Conservation (phyloP, 2,329 filamentous ascomycete species). For the Dactylellina drechsleri region DNA sequence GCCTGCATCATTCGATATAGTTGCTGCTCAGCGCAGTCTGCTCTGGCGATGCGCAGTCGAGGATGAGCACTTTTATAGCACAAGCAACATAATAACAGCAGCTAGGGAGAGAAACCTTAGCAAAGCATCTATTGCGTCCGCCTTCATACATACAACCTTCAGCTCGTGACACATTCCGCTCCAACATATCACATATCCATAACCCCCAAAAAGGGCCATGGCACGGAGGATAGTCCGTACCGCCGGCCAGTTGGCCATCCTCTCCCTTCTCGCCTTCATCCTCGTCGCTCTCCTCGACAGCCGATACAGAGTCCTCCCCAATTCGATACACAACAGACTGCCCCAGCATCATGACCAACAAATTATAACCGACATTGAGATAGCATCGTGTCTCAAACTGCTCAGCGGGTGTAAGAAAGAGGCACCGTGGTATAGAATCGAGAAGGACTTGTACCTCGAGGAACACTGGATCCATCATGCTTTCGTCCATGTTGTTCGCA, state of each 20-base stretch:
- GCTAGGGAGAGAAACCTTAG: background rate
- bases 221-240: slow-evolving; percentile 64
- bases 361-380: slow-evolving; percentile 84
- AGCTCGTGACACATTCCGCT: slow-evolving; percentile 8
- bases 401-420: slow-evolving; percentile 73
- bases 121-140: slow-evolving; percentile 3
- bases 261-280: slow-evolving; percentile 74
- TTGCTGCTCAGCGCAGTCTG: slow-evolving; percentile 8
- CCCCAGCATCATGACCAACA: slow-evolving; percentile 85
- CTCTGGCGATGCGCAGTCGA: slow-evolving; percentile 33
- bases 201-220: slow-evolving; percentile 45
- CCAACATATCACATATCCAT: slow-evolving; percentile 8
- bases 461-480: slow-evolving; percentile 78
- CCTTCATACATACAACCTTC: no score
- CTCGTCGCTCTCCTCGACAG: slow-evolving; percentile 85
- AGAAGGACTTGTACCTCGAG: slow-evolving; percentile 87
- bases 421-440: slow-evolving; percentile 75
- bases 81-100: slow-evolving; percentile 12
- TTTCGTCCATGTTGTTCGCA: slow-evolving; percentile 82
- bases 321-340: slow-evolving; percentile 84
- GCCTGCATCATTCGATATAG: no score
- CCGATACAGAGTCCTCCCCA: slow-evolving; percentile 85
- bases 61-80: slow-evolving; percentile 39
- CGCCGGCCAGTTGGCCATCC: slow-evolving; percentile 76
- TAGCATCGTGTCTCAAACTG: slow-evolving; percentile 78